Base-by-base conservation (phyloP, 148 eudicot species). In the Limonium bicolor region DNA sequence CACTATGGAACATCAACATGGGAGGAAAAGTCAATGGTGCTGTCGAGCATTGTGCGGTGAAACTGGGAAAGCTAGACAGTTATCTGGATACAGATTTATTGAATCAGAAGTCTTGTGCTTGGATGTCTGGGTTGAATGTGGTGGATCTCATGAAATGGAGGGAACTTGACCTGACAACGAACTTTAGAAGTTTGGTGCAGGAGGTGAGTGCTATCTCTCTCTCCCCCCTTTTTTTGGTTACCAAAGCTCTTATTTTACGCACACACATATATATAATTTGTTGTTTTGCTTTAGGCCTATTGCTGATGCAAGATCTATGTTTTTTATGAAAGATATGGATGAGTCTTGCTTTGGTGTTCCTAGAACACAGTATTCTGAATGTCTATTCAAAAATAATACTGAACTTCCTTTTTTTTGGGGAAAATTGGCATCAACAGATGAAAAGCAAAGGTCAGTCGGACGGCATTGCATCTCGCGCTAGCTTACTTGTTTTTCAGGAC, bases 51-150 rank as follows among this genome's bases (percentile, higher is more conserved):
- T 90, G 97, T 63, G 62, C 67, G 2, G 71, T 84, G 66, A 78
- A 61, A 58, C 48, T 90, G 48, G 67, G 70, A 46, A 76, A 70
- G 56, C 56, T 90, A 47, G 63, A 61, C 52, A 53, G 27, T 50
- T 73, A 70, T 57, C 54, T 80, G 36, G 70, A 79, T 55, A 67
- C 55, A 21, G 64, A 55, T 34, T 63, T 44, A 29, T 50, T 63
- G 43, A 52, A 70, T 51, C 54, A 48, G 41, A 67, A 66, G 36
- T 70, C 87, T 37, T 90, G 95, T 69, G 79, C 70, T 40, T 90
- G 95, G 97, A 80, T 81, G 73, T 77, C 95, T 46, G 97, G 97
- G 54, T 54, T 90, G 59, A 90, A 90, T 69, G 49, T 90, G 51
- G 66, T 90, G 42, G 78, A 84, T 67, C 77, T 90, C 46, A 78